Evolutionary conservation across 148 eudicot genomes (phyloP), one percentile per base, ranked within the genome.

Genomic region (Silene conica): DNA sequence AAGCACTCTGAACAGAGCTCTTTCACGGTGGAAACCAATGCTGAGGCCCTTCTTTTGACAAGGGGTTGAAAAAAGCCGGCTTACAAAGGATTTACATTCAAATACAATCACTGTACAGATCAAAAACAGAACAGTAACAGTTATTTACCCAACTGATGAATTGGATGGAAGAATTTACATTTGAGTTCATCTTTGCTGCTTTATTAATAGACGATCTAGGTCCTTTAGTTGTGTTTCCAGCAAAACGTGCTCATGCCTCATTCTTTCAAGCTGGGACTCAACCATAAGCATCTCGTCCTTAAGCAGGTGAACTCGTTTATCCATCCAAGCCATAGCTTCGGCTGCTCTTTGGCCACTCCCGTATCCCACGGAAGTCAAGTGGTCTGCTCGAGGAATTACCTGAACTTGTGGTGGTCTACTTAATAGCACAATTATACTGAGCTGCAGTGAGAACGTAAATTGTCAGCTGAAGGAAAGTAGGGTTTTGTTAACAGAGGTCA

Each of bases 241-340:
- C 46, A 80, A 68, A 21, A 73, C 23, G 52, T 89, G 93, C 68
- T 94, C 97, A 15, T 82, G 78, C 74, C 70, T 82, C 91, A 91
- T 94, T 77, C 87, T 91, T 48, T 91, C 97, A 26, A 94, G 87
- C 67, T 87, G 67, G 43, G 86, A 76, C 80, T 87, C 98, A 10
- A 91, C 82, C 67, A 83, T 78, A 62, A 77, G 80, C 97, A 94
- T 86, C 86, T 94, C 98, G 58, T 91, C 98, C 74, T 88, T 89
- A 3, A 91, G 92, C 69, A 88, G 79, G 75, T 82, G 80, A 28
- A 89, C 85, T 62, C 90, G 89, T 81, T 84, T 91, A 73, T 85
- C 90, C 78, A 94, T 61, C 86, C 88, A 89, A 26, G 85, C 81
- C 77, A 84, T 61, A 41, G 82, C 76, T 77, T 86, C 96, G 6